phyloP scores from a whole-genome alignment of 2,329 filamentous ascomycete species.

The Phialophora chinensis region DNA sequence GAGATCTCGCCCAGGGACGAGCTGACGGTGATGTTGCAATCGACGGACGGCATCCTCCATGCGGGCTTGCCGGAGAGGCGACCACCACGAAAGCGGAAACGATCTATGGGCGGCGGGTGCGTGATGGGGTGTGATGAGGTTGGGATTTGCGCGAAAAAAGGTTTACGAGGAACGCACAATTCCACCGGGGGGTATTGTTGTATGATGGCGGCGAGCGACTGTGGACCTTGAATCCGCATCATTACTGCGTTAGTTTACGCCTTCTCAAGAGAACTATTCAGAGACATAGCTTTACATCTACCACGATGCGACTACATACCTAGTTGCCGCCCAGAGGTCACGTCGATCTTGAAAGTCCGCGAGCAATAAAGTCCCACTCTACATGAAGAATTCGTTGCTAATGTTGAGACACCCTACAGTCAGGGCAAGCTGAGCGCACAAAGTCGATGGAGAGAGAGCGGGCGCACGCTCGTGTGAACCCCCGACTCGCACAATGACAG shows the following conservation, averaged over 20 bases:
- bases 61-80: not conserved
- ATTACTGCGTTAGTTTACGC: not conserved
- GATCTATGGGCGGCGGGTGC: not conserved
- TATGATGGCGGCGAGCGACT: not conserved
- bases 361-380: not conserved
- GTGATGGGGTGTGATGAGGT: not conserved
- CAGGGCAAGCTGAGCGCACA: not conserved
- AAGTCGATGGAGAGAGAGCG: not conserved
- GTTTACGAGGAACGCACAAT: not conserved
- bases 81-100: not conserved
- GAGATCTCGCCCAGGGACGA: not conserved
- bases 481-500: too few relatives aligned
- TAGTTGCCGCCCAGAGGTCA: not conserved
- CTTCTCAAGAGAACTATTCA: constrained; percentile 8
- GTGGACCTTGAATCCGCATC: not conserved
- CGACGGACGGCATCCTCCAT: not conserved
- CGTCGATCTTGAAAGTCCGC: not conserved
- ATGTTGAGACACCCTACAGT: not conserved
- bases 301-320: not conserved
- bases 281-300: not conserved
- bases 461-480: too few relatives aligned
- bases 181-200: not conserved
- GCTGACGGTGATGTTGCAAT: not conserved
- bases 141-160: not conserved
- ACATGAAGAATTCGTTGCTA: not conserved